Evolutionary conservation across 2,329 filamentous ascomycete species (phyloP).

Genomic region (Cladosporium sp.): DNA sequence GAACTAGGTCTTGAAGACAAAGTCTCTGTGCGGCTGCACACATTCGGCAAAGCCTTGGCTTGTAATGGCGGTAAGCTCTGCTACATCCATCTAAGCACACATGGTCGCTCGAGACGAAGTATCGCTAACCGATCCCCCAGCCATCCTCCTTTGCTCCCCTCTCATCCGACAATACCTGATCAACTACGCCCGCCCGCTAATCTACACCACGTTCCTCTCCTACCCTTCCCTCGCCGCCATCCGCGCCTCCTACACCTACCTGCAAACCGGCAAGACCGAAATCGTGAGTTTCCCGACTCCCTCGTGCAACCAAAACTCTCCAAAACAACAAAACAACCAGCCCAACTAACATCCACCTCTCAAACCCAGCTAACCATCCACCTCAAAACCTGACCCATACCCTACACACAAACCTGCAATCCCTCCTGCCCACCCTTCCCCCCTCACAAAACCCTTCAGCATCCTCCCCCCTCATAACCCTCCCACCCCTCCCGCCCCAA

Average conservation of each 20-base stretch:
- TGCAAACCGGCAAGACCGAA: slow-evolving; percentile 49
- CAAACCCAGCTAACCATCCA: too few relatives aligned
- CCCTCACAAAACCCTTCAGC: too few relatives aligned
- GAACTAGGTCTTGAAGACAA: slow-evolving; percentile 52
- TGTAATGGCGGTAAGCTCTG: slow-evolving; percentile 60
- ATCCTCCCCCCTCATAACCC: slow-evolving; percentile 27
- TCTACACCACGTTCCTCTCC: slow-evolving; percentile 69
- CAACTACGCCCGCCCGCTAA: slow-evolving; percentile 71
- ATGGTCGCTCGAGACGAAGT: too few relatives aligned
- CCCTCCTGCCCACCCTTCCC: slow-evolving; percentile 25
- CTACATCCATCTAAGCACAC: background rate
- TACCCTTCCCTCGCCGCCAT: slow-evolving; percentile 59
- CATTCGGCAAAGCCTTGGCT: slow-evolving; percentile 64
- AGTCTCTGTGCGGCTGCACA: slow-evolving; percentile 58
- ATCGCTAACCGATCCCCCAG: slow-evolving; percentile 34
- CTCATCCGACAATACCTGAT: slow-evolving; percentile 61
- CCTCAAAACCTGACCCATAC: slow-evolving; percentile 44
- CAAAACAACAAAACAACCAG: background rate
- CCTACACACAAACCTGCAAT: slow-evolving; percentile 42
- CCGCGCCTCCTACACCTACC: slow-evolving; percentile 53
- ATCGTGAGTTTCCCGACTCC: slow-evolving; percentile 14
- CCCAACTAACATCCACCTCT: background rate
- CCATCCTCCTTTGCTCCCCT: slow-evolving; percentile 59
- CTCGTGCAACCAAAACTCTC: slow-evolving; percentile 1
- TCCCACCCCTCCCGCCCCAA: slow-evolving; percentile 38